These are phyloP conservation scores for Suillus plorans DNA, from an alignment of 768 basidiomycete genomes.

Conservation along the genomic window DNA sequence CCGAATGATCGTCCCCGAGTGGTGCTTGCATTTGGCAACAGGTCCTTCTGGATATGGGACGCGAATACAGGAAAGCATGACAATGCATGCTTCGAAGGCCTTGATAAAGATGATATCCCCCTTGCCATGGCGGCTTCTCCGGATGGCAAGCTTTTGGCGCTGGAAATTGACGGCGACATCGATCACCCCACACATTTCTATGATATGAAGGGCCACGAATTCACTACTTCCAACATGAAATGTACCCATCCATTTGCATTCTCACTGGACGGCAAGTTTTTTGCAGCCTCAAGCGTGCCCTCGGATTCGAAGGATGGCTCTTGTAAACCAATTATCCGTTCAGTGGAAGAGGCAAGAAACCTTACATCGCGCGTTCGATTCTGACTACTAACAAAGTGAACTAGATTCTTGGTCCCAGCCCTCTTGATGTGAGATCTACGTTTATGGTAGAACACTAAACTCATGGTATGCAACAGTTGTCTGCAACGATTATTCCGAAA, in stretches of 20 bases:
- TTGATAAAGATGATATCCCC: background rate
- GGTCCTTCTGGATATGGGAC: constrained; percentile 2
- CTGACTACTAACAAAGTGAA: background rate
- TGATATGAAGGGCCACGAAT: background rate
- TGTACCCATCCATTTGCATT: background rate
- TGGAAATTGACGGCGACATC: background rate
- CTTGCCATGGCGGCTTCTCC: background rate
- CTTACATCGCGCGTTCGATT: background rate
- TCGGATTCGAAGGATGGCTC: background rate
- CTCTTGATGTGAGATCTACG: background rate
- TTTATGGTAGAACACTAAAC: background rate
- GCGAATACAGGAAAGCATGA: background rate
- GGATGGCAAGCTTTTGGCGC: background rate
- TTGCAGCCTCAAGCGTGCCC: background rate
- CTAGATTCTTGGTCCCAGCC: background rate
- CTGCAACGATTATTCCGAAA: background rate
- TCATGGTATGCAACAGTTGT: background rate
- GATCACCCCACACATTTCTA: background rate
- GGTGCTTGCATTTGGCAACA: constrained; percentile 1
- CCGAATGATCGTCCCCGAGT: background rate
- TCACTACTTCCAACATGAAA: background rate
- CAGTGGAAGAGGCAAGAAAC: background rate
- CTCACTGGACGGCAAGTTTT: background rate
- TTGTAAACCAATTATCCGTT: background rate
- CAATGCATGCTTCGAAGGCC: background rate